These are phyloP conservation scores for Yamadazyma takamatsuzukensis DNA, from an alignment of 805 yeast species.

Conservation along the genomic window DNA sequence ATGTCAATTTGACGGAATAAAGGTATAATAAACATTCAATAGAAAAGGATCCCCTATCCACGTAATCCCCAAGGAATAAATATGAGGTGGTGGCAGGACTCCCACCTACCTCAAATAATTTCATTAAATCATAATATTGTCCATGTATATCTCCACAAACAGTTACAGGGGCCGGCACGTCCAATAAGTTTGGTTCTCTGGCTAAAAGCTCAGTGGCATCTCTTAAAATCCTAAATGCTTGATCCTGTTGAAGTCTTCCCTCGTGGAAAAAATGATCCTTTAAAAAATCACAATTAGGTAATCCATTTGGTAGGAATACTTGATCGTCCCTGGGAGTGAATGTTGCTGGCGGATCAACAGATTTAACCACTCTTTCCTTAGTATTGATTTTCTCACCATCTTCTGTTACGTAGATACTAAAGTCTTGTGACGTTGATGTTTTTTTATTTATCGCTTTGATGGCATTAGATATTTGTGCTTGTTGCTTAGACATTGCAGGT, in stretches of 20 bases:
- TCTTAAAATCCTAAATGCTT: conserved; percentile 62
- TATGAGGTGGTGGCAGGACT: conserved; percentile 74
- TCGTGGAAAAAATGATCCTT: conserved; percentile 73
- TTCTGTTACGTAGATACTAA: conserved; percentile 47
- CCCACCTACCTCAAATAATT: conserved; percentile 91
- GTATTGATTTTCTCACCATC: conserved; percentile 59
- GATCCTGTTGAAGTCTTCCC: conserved; percentile 72
- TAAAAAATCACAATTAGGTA: conserved; percentile 71
- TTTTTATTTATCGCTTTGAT: conserved; percentile 54
- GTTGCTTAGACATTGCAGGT: conserved; percentile 7
- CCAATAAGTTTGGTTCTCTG: conserved; percentile 73
- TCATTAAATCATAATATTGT: conserved; percentile 85
- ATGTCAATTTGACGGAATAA: conserved; percentile 74
- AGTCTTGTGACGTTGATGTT: conserved; percentile 27
- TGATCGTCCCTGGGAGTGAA: conserved; percentile 63
- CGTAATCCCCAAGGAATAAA: conserved; percentile 89
- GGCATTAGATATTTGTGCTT: conserved; percentile 56
- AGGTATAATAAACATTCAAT: conserved; percentile 76
- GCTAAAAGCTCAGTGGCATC: conserved; percentile 62
- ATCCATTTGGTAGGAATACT: conserved; percentile 57
- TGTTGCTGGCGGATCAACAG: conserved; percentile 66
- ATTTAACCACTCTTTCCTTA: conserved; percentile 50
- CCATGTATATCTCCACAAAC: conserved; percentile 99
- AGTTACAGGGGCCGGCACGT: conserved; percentile 88
- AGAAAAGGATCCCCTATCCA: conserved; percentile 90